phyloP scores from a whole-genome alignment of 2,329 filamentous ascomycete genomes.

The Aspergillus neotritici region DNA sequence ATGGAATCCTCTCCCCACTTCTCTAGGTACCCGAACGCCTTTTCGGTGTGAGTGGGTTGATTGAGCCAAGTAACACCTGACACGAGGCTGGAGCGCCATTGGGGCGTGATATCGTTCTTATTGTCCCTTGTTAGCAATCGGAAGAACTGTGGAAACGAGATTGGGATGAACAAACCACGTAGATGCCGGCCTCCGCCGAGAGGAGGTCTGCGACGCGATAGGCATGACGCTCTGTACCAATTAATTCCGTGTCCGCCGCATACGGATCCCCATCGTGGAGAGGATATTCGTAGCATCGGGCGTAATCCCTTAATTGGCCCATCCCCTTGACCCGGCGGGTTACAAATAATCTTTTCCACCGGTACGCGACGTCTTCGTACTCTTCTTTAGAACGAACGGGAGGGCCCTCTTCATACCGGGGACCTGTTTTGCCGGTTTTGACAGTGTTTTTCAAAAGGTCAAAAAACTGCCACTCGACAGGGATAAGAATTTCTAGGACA shows the following conservation, averaged over 20 bases:
- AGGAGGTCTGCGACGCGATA: not conserved
- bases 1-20: constrained; percentile 21
- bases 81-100: constrained; percentile 10
- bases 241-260: not conserved
- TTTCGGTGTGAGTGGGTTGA: constrained; percentile 12
- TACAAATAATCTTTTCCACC: constrained; percentile 6
- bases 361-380: constrained; percentile 1
- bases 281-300: not conserved
- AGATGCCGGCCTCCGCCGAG: not conserved
- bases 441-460: not conserved
- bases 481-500: constrained; percentile 12
- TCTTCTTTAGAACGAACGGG: not conserved
- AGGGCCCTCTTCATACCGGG: not conserved
- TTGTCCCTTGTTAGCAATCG: constrained; percentile 2
- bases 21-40: constrained; percentile 15
- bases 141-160: too few species aligned
- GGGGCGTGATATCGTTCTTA: not conserved
- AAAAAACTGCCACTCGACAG: not conserved
- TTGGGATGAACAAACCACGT: not conserved
- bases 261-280: not conserved
- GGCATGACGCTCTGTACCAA: not conserved
- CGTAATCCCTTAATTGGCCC: not conserved
- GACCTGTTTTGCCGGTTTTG: not conserved
- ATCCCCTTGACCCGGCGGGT: constrained; percentile 1
- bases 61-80: constrained; percentile 20